phyloP scores from a whole-genome alignment of 306 rosid species.

The Trichosanthes truncata region DNA sequence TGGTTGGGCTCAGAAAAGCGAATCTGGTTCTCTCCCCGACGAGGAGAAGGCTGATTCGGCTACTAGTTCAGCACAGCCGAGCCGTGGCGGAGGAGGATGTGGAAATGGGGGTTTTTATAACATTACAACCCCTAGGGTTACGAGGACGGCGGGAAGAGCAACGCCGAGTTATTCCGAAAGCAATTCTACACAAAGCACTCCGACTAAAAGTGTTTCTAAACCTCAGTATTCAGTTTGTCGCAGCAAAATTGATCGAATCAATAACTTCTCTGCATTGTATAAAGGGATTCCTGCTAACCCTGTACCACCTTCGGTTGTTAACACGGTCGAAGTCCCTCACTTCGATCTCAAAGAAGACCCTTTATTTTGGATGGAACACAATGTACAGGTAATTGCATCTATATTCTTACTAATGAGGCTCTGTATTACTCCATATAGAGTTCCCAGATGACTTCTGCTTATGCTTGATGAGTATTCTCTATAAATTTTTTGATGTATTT shows the following conservation, averaged over 20 bases:
- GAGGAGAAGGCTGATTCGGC: constrained; percentile 34
- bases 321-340: constrained; percentile 89
- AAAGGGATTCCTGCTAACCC: constrained; percentile 54
- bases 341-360: constrained; percentile 91
- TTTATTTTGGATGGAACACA: constrained; percentile 92
- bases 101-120: constrained; percentile 35
- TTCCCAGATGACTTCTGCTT: background rate
- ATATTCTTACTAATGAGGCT: background rate
- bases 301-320: constrained; percentile 41
- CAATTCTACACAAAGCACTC: constrained; percentile 75
- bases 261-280: constrained; percentile 54
- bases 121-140: constrained; percentile 46
- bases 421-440: background rate
- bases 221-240: constrained; percentile 54
- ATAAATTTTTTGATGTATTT: background rate
- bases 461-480: background rate
- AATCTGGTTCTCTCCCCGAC: constrained; percentile 17
- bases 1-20: constrained; percentile 70
- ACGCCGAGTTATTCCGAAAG: constrained; percentile 45
- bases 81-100: constrained; percentile 29
- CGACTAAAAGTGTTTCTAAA: constrained; percentile 67
- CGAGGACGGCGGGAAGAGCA: constrained; percentile 39
- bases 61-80: constrained; percentile 14
- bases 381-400: constrained; percentile 65
- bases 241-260: constrained; percentile 56